These are phyloP conservation scores for Begonia peltatifolia DNA, from an alignment of 306 rosid species.

Conservation along the genomic window DNA sequence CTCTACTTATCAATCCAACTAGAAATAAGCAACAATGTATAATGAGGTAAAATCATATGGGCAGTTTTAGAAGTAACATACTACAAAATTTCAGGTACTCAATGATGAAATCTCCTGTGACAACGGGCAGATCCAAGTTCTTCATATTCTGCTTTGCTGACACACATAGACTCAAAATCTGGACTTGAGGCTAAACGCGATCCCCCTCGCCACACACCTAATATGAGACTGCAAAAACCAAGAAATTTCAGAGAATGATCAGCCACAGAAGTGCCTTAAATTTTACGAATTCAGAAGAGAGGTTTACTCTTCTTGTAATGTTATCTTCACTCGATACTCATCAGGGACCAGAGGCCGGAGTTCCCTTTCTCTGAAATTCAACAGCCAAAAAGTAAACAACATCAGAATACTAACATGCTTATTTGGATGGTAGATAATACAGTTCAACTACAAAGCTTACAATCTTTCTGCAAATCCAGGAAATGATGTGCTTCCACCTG, in stretches of 20 bases:
- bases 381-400: slow-evolving; percentile 4
- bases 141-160: slow-evolving; percentile 90
- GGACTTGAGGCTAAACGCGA: slow-evolving; percentile 85
- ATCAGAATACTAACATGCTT: not conserved
- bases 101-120: slow-evolving; percentile 69
- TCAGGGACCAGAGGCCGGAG: slow-evolving; percentile 92
- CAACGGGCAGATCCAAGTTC: slow-evolving; percentile 96
- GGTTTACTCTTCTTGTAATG: slow-evolving; percentile 69
- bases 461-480: slow-evolving; percentile 73
- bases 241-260: slow-evolving; percentile 5
- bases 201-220: slow-evolving; percentile 94
- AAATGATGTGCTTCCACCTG: slow-evolving; percentile 86
- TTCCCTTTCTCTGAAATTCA: slow-evolving; percentile 58
- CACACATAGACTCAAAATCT: slow-evolving; percentile 85
- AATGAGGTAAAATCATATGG: too few species aligned
- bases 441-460: slow-evolving; percentile 29
- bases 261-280: not conserved
- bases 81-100: slow-evolving; percentile 6
- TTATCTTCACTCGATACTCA: slow-evolving; percentile 71
- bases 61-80: too few species aligned
- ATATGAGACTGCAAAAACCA: slow-evolving; percentile 48
- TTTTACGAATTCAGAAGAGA: slow-evolving; percentile 2
- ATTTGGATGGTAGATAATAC: too few species aligned
- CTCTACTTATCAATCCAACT: too few species aligned
- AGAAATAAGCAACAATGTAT: too few species aligned